These are phyloP conservation scores for Phytophthora crassamura DNA, from an alignment of 352 stramenopile species.

Conservation along the genomic window DNA sequence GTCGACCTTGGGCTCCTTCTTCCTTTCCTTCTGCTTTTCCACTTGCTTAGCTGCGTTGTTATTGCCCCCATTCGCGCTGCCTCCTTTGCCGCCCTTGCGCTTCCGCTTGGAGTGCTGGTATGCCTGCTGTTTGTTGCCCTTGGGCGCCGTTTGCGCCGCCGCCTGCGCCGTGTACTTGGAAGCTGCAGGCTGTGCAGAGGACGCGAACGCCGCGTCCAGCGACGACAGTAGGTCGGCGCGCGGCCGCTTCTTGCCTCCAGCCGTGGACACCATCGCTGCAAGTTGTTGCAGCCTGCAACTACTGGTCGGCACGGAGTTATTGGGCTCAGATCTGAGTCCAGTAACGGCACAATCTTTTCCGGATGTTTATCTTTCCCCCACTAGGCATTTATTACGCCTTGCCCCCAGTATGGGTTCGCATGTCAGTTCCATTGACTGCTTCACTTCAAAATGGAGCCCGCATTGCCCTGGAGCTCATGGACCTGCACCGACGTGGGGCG, in stretches of 20 bases:
- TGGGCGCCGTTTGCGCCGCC: conserved; percentile 43
- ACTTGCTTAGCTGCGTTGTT: conserved; percentile 7
- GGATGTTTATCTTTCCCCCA: not conserved
- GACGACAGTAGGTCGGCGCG: conserved; percentile 78
- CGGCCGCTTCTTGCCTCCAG: conserved; percentile 64
- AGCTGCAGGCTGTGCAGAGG: conserved; percentile 27
- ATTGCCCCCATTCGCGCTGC: conserved; percentile 8
- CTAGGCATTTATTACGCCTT: not conserved
- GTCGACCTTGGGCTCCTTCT: conserved; percentile 31
- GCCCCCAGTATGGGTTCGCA: conserved; percentile 13
- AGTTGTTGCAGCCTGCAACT: no score
- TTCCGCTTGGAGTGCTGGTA: conserved; percentile 77
- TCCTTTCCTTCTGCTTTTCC: conserved; percentile 15
- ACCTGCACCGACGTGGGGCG: conserved; percentile 43
- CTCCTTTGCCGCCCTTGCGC: conserved; percentile 35
- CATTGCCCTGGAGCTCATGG: conserved; percentile 41
- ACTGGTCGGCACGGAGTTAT: conserved; percentile 12
- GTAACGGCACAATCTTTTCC: conserved; percentile 23
- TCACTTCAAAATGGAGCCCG: conserved; percentile 33
- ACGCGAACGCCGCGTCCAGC: conserved; percentile 75
- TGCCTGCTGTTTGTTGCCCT: conserved; percentile 61
- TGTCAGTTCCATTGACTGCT: conserved; percentile 8
- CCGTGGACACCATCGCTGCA: conserved; percentile 31
- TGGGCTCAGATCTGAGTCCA: conserved; percentile 27
- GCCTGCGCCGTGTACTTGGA: conserved; percentile 82